Evolutionary conservation across 164 flowering plant genomes (phyloP).

Genomic region (Magnolia kwangsiensis): DNA sequence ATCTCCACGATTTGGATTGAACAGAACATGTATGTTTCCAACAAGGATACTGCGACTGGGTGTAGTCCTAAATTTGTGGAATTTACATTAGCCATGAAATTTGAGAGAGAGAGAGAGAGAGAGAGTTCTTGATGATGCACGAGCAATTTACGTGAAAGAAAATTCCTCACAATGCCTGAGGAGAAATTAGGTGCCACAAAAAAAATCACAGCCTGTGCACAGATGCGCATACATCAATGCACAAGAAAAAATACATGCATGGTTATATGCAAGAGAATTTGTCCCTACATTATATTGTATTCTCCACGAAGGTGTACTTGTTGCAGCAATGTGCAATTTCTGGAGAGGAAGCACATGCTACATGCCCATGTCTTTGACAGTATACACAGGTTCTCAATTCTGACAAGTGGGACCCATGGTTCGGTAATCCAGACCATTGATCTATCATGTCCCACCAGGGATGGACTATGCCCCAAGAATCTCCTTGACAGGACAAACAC

Average conservation of each 20-base stretch:
- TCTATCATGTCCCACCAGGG: neutral
- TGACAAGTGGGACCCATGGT: neutral
- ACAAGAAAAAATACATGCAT: no score
- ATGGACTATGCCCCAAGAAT: neutral
- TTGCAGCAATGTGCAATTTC: neutral
- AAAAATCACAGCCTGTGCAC: neutral
- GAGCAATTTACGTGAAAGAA: no score
- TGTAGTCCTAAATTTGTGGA: constrained; percentile 27
- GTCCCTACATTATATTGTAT: no score
- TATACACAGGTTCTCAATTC: neutral
- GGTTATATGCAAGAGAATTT: no score
- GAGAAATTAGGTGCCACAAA: neutral
- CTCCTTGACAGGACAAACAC: neutral
- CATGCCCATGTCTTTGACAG: neutral
- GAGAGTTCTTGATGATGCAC: neutral
- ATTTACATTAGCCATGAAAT: neutral
- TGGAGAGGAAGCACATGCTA: neutral
- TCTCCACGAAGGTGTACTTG: neutral
- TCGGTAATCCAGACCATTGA: neutral
- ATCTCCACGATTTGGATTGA: constrained; percentile 91
- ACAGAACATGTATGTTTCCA: constrained; percentile 83
- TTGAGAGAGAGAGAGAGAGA: constrained; percentile 10
- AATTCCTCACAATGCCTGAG: no score
- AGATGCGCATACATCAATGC: neutral
- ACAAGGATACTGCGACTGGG: constrained; percentile 46